These are phyloP conservation scores for Selenicereus undatus DNA, from an alignment of 148 eudicot genomes.

Conservation along the genomic window DNA sequence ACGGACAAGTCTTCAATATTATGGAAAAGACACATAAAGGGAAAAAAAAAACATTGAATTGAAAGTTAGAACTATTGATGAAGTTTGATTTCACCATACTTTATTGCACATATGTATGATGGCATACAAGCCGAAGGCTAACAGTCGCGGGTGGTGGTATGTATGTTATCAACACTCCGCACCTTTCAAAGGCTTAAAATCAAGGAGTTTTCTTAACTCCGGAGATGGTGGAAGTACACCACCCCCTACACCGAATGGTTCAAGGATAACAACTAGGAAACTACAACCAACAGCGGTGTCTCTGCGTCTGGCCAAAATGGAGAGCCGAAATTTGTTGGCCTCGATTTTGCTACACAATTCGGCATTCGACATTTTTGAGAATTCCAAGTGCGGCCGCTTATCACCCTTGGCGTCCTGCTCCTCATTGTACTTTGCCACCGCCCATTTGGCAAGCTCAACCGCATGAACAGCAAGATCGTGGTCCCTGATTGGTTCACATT, in stretches of 20 bases:
- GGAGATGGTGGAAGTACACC: background rate
- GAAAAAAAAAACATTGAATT: too few species aligned
- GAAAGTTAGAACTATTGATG: too few species aligned
- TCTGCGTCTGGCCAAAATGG: background rate
- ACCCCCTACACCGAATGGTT: background rate
- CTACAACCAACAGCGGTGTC: background rate
- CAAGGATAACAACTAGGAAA: background rate
- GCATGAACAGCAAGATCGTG: background rate
- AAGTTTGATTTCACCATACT: too few species aligned
- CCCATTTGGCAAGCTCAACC: background rate
- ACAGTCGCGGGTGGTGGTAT: too few species aligned
- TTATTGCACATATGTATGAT: background rate
- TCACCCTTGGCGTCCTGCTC: background rate
- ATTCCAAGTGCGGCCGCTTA: background rate
- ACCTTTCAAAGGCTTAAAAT: too few species aligned
- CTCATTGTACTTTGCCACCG: background rate
- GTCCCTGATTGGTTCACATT: background rate
- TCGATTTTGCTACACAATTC: background rate
- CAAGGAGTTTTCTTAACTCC: too few species aligned
- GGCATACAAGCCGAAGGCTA: background rate
- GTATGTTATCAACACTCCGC: too few species aligned
- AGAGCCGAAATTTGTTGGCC: background rate
- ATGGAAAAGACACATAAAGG: too few species aligned
- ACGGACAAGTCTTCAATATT: too few species aligned
- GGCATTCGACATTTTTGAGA: background rate